Percentiles rank a stretch among this genome's conserved stretches.
These are phyloP conservation scores for Penicillium lividum DNA, from an alignment of 495 filamentous ascomycete genomes.

Conservation along the genomic window DNA sequence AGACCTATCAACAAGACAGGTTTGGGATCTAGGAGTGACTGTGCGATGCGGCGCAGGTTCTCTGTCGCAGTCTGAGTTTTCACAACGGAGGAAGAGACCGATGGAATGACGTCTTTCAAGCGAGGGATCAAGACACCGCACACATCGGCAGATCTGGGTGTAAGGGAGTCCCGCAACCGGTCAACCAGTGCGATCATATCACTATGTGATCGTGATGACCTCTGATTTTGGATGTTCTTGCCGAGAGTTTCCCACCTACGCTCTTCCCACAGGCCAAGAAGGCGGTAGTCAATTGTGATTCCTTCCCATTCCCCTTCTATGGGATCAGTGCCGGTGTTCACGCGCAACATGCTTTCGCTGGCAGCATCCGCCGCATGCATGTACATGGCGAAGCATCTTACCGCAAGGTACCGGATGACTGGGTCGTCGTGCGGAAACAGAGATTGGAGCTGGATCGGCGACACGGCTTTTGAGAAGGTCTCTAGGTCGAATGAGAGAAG, in stretches of 20 bases:
- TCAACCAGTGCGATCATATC: conserved; percentile 34
- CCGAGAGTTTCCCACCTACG: conserved; percentile 41
- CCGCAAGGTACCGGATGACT: conserved; percentile 74
- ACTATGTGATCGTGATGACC: conserved; percentile 23
- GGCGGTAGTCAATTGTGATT: conserved; percentile 75
- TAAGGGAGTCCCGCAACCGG: conserved; percentile 46
- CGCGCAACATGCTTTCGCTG: conserved; percentile 65
- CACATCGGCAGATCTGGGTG: conserved; percentile 52
- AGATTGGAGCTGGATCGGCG: conserved; percentile 63
- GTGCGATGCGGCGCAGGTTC: conserved; percentile 70
- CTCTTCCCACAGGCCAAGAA: conserved; percentile 81
- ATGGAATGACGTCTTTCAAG: conserved; percentile 47
- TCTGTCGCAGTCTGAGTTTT: conserved; percentile 66
- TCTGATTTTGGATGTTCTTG: conserved; percentile 23
- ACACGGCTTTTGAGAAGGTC: conserved; percentile 61
- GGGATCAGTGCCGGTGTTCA: conserved; percentile 60
- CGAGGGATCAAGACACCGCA: conserved; percentile 68
- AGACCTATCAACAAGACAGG: conserved; percentile 82
- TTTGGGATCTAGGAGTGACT: conserved; percentile 59
- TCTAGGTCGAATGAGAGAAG: conserved; percentile 72
- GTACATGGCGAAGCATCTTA: conserved; percentile 75
- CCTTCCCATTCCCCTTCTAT: conserved; percentile 76
- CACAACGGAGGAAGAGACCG: conserved; percentile 56
- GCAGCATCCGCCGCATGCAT: conserved; percentile 79
- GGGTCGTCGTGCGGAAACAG: conserved; percentile 63